A percentile compares a stretch with the other conserved stretches of the same genome.
Evolutionary conservation across 2,329 filamentous ascomycete genomes (phyloP).

Genomic region (Aureobasidium sp.): DNA sequence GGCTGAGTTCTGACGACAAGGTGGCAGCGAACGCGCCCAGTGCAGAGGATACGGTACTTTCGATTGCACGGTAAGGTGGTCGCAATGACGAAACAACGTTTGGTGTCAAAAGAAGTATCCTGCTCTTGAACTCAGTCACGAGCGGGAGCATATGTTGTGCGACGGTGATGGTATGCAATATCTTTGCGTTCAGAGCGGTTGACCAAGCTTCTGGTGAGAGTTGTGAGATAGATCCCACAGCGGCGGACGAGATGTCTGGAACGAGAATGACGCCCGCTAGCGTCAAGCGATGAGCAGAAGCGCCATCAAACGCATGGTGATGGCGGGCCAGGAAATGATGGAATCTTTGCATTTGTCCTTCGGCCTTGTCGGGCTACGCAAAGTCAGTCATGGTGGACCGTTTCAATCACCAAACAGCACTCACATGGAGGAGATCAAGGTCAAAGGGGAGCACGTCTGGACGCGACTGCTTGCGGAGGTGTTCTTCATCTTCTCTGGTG

Average conservation of each 20-base stretch:
- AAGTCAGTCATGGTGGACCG: background rate
- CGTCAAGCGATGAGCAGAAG: conserved; percentile 66
- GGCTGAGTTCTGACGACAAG: conserved; percentile 68
- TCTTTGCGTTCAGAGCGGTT: conserved; percentile 84
- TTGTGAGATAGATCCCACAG: conserved; percentile 76
- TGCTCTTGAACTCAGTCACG: conserved; percentile 49
- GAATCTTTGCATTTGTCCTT: conserved; percentile 64
- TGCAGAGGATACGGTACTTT: conserved; percentile 77
- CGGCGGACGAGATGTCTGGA: conserved; percentile 55
- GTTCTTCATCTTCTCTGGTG: conserved; percentile 74
- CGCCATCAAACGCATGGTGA: conserved; percentile 68
- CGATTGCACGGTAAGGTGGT: conserved; percentile 75
- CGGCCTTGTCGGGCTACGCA: conserved; percentile 58
- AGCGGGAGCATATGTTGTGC: conserved; percentile 72
- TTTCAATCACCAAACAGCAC: conserved; percentile 28
- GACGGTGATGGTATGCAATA: conserved; percentile 81
- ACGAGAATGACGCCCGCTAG: conserved; percentile 78
- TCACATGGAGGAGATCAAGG: conserved; percentile 74
- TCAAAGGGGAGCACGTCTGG: conserved; percentile 75
- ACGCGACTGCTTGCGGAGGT: conserved; percentile 68
- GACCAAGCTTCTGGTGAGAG: conserved; percentile 78
- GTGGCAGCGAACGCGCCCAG: conserved; percentile 81
- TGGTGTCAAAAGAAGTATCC: conserved; percentile 71
- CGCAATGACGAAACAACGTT: conserved; percentile 73
- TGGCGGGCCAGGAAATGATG: conserved; percentile 64